Percentiles rank a stretch among this genome's conserved stretches.
Evolutionary conservation across 768 basidiomycete genomes (phyloP).

Genomic region (Podaxis pistillaris): DNA sequence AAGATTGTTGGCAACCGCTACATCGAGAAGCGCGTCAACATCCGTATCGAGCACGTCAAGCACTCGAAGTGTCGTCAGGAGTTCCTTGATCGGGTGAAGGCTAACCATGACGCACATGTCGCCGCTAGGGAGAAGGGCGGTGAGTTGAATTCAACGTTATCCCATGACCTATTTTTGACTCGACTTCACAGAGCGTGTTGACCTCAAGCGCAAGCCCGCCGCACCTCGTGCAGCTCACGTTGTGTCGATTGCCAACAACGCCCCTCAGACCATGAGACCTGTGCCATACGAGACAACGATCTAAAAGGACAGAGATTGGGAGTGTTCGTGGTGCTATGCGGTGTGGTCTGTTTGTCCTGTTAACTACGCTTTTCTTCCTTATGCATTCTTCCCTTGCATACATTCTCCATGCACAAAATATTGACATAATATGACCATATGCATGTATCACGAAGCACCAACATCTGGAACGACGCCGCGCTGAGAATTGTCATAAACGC

Average conservation of each 20-base stretch:
- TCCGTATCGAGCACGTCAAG: constrained; percentile 91
- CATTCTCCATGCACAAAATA: constrained; percentile 12
- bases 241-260: constrained; percentile 72
- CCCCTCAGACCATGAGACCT: constrained; percentile 90
- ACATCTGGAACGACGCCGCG: not conserved
- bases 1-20: constrained; percentile 99
- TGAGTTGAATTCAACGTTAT: constrained; percentile 38
- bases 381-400: constrained; percentile 12
- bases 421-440: constrained; percentile 20
- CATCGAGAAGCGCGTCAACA: constrained; percentile 99
- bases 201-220: constrained; percentile 82
- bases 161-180: not conserved
- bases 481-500: not conserved
- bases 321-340: constrained; percentile 15
- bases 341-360: constrained; percentile 24
- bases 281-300: constrained; percentile 96
- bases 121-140: constrained; percentile 91
- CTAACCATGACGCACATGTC: constrained; percentile 79
- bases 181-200: constrained; percentile 60
- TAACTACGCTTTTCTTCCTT: constrained; percentile 23
- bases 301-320: constrained; percentile 43
- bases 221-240: constrained; percentile 78
- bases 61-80: constrained; percentile 99
- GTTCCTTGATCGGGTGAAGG: constrained; percentile 94
- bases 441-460: not conserved